These are phyloP conservation scores for Hansenula sp. DNA, from an alignment of 1,139 yeast species.

Conservation along the genomic window DNA sequence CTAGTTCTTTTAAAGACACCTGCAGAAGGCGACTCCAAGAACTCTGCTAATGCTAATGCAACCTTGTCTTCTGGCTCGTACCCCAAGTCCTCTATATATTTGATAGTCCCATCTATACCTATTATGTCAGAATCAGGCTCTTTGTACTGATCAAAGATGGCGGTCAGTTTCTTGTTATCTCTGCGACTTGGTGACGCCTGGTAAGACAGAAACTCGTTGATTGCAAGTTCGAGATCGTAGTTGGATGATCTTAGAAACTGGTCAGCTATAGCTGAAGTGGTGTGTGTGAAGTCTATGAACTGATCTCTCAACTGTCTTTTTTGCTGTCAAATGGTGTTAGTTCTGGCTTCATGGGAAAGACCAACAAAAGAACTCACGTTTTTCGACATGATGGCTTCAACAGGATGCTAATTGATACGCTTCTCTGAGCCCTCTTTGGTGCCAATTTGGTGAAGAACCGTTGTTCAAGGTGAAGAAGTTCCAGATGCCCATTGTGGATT, in stretches of 20 bases:
- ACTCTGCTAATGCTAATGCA: slow-evolving; percentile 66
- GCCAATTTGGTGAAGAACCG: neutral
- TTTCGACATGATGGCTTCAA: slow-evolving; percentile 1
- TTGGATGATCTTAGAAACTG: slow-evolving; percentile 15
- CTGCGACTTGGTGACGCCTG: slow-evolving; percentile 12
- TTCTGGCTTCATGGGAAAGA: neutral
- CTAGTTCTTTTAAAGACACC: slow-evolving; percentile 50
- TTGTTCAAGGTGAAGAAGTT: neutral
- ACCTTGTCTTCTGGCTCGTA: slow-evolving; percentile 70
- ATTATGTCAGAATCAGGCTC: slow-evolving; percentile 28
- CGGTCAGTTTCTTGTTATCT: slow-evolving; percentile 12
- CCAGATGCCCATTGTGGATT: neutral
- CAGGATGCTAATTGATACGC: neutral
- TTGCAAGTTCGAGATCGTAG: slow-evolving; percentile 23
- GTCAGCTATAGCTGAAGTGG: slow-evolving; percentile 19
- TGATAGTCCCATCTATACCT: slow-evolving; percentile 75
- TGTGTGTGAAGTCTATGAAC: slow-evolving; percentile 23
- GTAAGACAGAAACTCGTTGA: slow-evolving; percentile 20
- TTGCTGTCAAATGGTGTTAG: slow-evolving; percentile 11
- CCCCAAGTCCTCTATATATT: slow-evolving; percentile 59
- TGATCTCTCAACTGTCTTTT: slow-evolving; percentile 21
- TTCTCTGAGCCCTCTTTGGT: no score
- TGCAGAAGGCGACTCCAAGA: slow-evolving; percentile 59
- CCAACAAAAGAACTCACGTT: neutral
- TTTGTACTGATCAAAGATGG: slow-evolving; percentile 18